Base-by-base conservation (phyloP, 139 green algal genomes). In the Choricystis sp. region DNA sequence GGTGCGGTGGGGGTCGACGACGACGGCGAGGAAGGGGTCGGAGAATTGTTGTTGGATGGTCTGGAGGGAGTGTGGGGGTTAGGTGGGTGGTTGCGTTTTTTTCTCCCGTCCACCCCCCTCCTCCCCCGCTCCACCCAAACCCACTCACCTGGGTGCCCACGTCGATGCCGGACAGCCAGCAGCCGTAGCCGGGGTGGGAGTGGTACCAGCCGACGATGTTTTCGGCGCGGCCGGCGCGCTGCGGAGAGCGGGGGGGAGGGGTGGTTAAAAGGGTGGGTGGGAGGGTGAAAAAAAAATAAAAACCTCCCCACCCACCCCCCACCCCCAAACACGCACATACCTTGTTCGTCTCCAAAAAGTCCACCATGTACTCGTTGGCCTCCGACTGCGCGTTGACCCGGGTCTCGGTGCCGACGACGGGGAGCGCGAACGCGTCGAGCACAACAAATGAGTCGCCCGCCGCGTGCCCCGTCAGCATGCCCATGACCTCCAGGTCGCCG, bases 161-260 rank as follows among this genome's bases (percentile, higher is more conserved):
- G 61, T 95, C 92, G 56, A 94, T 94, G 56, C 86, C 86, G 2
- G 89, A 97, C 66, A 99, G 83, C 93, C 93, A 99, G 79, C 93
- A 99, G 49, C 93, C 93, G 68, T 99, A 99, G 3, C 93, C 93
- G 3, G 93, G 93, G 74, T 99, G 93, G 28, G 69, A 86, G 75
- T 99, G 93, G 72, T 99, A 99, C 93, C 93, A 99, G n/a, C 93
- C 93, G 55, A 97, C 83, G 21, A 96, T 80, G 71, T 98, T 94
- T 66, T 99, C 93, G 22, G 75, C 55, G 2, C 88, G 71, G 2
- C 90, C 85, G 16, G 85, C 79, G 49, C 49, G 49, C 49, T n/a
- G 19, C 19, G 19, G 20, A 56, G 49, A 56, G 49, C 20, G 19
- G 49, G 20, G 49, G 20, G 19, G 20, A n/a, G 19, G 49, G 19